Conservation (phyloP, 78 protist species). For the Bigelowiella natans region DNA sequence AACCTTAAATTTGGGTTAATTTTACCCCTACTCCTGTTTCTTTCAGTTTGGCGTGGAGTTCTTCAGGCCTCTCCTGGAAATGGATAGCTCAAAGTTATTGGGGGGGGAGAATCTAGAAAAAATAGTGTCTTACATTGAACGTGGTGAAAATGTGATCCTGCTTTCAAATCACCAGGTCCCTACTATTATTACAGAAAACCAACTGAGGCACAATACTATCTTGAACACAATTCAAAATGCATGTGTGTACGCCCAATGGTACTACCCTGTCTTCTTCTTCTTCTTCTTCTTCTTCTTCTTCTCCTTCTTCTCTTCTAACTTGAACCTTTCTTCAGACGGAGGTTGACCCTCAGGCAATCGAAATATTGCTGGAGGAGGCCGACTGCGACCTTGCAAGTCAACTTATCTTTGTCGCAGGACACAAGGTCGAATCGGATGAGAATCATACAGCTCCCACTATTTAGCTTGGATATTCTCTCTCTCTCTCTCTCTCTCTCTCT, state of each 20-base stretch:
- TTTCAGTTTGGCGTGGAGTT: too few species aligned
- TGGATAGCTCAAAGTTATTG: too few species aligned
- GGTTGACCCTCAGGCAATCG: not conserved
- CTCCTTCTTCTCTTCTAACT: too few species aligned
- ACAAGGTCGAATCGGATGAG: not conserved
- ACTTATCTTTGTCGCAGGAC: not conserved
- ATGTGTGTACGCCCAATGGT: too few species aligned
- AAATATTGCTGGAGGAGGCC: not conserved
- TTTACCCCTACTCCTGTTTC: too few species aligned
- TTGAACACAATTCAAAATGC: not conserved
- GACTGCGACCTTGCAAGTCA: not conserved
- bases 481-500: not conserved
- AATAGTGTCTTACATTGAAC: not conserved
- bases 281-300: too few species aligned
- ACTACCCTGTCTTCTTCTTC: too few species aligned
- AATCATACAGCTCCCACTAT: too few species aligned
- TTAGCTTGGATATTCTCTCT: not conserved
- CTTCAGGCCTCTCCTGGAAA: too few species aligned
- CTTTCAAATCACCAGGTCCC: not conserved
- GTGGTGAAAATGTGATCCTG: not conserved
- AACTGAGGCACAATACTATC: not conserved
- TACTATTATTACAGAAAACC: not conserved
- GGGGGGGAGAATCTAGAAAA: not conserved
- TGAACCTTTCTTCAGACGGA: too few species aligned
- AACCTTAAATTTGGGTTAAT: too few species aligned